Base-by-base conservation (phyloP, 148 eudicot species). In the Rhododendron molle region DNA sequence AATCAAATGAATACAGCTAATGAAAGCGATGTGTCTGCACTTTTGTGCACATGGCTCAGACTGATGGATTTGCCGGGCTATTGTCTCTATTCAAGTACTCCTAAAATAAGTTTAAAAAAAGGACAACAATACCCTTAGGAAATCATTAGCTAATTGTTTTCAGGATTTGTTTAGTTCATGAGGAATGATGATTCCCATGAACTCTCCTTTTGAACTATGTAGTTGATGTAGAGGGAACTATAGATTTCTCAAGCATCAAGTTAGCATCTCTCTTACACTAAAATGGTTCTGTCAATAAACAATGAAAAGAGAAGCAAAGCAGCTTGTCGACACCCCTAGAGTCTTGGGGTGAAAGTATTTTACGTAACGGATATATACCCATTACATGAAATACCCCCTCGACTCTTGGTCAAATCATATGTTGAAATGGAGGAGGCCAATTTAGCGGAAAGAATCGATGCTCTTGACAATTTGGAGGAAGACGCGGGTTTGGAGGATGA, bases 41-140 rank as follows among this genome's bases (percentile, higher is more conserved):
- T 81, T 56, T 23, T 20, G 18, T 20, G 83, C 83, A 81, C 83
- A 81, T 58, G 83, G 83, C 83, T 81, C 34, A 1, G 67, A 80
- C 36, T 15, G 26, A 20, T 16, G 18, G 5, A 40, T 40, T 40
- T 40, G 44, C 44, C 44, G 44, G 44, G 44, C 44, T 40, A 5
- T 5, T 6, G 44, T 5, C 44, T 40, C 44, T 40, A 40, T 5
- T 5, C 44, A 40, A 40, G 44, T 40, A 40, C 44, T 40, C 44
- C 8, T 40, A 40, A 40, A 40, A 40, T 40, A 40, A 40, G 7
- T 40, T 7, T n/a, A n/a, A 40, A 40, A 40, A 40, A 40, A 40
- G 44, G 44, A 40, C 44, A 40, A 40, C 44, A 26, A 3, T 79
- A 49, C 43, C 81, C 81, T 11, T 78, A 3, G 81, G 58, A 71